A percentile compares a stretch with the other conserved stretches of the same genome.
Conservation (phyloP, 495 filamentous ascomycete species). For the Xanthoparmelia taractica region DNA sequence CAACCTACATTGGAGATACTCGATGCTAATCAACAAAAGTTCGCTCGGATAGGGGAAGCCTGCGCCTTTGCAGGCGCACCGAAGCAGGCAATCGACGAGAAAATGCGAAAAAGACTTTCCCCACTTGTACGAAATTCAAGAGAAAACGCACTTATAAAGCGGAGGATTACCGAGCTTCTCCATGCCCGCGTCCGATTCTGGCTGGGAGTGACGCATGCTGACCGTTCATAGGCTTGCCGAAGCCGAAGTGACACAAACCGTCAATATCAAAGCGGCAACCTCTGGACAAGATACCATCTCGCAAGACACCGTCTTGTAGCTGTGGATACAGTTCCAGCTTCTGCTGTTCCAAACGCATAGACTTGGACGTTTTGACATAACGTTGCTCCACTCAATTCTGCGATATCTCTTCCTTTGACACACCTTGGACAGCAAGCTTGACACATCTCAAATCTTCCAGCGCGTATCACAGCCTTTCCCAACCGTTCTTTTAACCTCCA, state of each 20-base stretch:
- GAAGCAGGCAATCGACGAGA: constrained; percentile 2
- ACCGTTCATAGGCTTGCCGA: constrained; percentile 1
- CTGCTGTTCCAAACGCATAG: neutral
- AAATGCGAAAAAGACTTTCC: neutral
- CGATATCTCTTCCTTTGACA: neutral
- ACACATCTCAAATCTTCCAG: neutral
- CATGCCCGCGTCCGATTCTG: neutral
- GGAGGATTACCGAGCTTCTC: neutral
- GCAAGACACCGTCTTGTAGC: neutral
- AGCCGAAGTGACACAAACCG: constrained; percentile 5
- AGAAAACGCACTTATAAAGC: neutral
- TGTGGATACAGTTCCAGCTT: neutral
- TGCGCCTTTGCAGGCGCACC: neutral
- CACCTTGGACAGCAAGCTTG: neutral
- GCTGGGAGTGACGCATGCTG: constrained; percentile 2
- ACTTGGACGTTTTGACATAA: neutral
- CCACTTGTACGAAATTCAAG: neutral
- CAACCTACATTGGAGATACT: neutral
- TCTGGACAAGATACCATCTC: neutral
- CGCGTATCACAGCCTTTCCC: neutral
- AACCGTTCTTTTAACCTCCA: neutral
- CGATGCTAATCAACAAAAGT: neutral
- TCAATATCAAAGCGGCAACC: neutral
- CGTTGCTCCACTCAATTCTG: neutral
- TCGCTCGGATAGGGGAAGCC: neutral